Percentiles rank a stretch among this genome's conserved stretches.
These are phyloP conservation scores for Trichopus zeylanicus DNA, from an alignment of 116 monocot genomes.

Conservation along the genomic window DNA sequence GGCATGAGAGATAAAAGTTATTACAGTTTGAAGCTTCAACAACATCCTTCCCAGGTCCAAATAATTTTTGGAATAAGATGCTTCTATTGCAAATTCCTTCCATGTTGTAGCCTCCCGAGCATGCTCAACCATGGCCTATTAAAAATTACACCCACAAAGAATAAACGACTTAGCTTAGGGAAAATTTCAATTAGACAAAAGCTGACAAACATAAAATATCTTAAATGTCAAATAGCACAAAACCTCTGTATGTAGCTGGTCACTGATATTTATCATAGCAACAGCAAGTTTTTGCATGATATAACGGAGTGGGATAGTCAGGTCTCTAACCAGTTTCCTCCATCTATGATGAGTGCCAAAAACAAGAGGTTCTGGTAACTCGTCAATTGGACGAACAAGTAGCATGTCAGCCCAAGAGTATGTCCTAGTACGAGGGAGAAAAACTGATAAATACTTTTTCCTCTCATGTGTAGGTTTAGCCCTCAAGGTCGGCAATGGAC, in stretches of 20 bases:
- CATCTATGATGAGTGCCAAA: slow-evolving; percentile 68
- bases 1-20: slow-evolving; percentile 6
- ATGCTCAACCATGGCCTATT: slow-evolving; percentile 71
- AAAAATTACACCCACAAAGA: slow-evolving; percentile 3
- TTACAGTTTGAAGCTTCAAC: slow-evolving; percentile 79
- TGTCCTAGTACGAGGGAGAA: slow-evolving; percentile 78
- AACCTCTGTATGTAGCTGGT: slow-evolving; percentile 82
- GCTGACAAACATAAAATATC: neutral
- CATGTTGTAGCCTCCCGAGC: slow-evolving; percentile 59
- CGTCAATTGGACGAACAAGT: slow-evolving; percentile 64
- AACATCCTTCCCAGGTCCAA: slow-evolving; percentile 84
- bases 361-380: slow-evolving; percentile 64
- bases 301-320: slow-evolving; percentile 56
- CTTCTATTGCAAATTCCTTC: slow-evolving; percentile 85
- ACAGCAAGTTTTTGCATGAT: slow-evolving; percentile 84
- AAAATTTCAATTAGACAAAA: slow-evolving; percentile 12
- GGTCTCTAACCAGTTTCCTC: slow-evolving; percentile 72
- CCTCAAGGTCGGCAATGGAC: slow-evolving; percentile 71
- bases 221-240: slow-evolving; percentile 1
- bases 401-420: slow-evolving; percentile 83
- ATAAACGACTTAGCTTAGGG: slow-evolving; percentile 2
- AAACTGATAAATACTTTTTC: slow-evolving; percentile 73
- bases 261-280: slow-evolving; percentile 74
- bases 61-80: slow-evolving; percentile 64
- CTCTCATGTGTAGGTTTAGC: slow-evolving; percentile 91